phyloP scores from a whole-genome alignment of 148 eudicot genomes.

The Cornus kousa region DNA sequence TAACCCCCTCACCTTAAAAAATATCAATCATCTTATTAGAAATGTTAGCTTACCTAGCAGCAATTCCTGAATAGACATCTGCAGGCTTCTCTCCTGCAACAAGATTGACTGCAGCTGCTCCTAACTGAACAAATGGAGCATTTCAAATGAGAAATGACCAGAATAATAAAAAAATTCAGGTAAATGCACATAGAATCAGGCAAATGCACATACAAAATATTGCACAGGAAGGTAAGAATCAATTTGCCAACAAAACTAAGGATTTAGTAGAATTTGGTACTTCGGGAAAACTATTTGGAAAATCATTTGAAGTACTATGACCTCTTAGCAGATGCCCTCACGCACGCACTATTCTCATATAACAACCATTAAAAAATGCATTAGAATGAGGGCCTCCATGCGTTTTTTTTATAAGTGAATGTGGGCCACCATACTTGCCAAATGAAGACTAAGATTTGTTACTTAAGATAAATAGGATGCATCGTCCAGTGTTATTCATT shows the following conservation, averaged over 20 bases:
- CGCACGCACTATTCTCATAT: too few relatives aligned
- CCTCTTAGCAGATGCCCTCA: too few relatives aligned
- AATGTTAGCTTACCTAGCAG: slow-evolving; percentile 58
- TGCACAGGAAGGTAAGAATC: not conserved
- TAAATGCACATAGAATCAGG: not conserved
- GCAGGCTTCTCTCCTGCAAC: slow-evolving; percentile 93
- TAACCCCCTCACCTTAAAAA: too few relatives aligned
- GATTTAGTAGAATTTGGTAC: not conserved
- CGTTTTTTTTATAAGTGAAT: not conserved
- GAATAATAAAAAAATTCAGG: not conserved
- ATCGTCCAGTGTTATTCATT: not conserved
- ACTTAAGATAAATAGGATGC: too few relatives aligned
- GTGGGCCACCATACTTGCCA: not conserved
- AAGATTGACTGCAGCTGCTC: slow-evolving; percentile 97
- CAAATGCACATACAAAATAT: not conserved
- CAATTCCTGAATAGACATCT: slow-evolving; percentile 96
- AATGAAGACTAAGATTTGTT: not conserved
- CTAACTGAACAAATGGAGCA: slow-evolving; percentile 48
- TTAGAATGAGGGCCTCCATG: not conserved
- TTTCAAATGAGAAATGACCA: not conserved
- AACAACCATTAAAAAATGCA: not conserved
- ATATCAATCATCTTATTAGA: too few relatives aligned
- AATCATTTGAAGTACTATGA: not conserved
- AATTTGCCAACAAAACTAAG: not conserved
- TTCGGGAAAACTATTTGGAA: not conserved